A percentile compares a stretch with the other conserved stretches of the same genome.
These are phyloP conservation scores for Ascobolus immersus DNA, from an alignment of 495 filamentous ascomycete genomes.

Conservation along the genomic window DNA sequence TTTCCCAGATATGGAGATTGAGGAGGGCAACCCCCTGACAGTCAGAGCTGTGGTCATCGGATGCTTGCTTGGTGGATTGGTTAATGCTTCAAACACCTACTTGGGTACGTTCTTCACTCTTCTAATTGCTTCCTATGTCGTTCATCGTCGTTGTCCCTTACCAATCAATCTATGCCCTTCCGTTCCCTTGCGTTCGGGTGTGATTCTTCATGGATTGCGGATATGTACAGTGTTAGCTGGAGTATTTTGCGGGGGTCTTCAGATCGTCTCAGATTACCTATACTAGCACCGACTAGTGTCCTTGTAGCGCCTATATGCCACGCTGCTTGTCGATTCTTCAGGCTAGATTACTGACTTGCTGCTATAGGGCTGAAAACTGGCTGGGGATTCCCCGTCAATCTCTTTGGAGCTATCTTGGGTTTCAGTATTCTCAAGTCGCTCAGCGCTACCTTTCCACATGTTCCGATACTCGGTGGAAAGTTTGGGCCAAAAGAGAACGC, in stretches of 20 bases:
- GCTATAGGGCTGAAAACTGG: constrained; percentile 39
- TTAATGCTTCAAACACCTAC: constrained; percentile 40
- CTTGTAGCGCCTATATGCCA: no score
- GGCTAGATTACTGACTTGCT: no score
- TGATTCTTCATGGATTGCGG: no score
- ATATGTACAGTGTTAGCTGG: no score
- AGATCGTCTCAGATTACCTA: no score
- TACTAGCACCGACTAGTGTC: no score
- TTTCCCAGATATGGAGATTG: constrained; percentile 23
- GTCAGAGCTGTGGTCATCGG: constrained; percentile 31
- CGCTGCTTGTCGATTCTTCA: no score
- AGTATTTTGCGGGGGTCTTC: no score
- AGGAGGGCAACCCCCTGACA: constrained; percentile 28
- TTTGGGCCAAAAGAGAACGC: constrained; percentile 45
- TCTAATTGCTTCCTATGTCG: no score
- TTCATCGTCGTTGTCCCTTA: no score
- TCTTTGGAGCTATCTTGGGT: constrained; percentile 39
- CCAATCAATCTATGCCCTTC: no score
- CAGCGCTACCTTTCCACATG: constrained; percentile 21
- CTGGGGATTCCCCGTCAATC: constrained; percentile 33
- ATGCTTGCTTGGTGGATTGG: constrained; percentile 30
- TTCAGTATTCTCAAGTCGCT: constrained; percentile 36
- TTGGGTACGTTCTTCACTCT: constrained; percentile 23
- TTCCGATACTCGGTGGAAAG: constrained; percentile 33
- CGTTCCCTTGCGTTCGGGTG: no score